Evolutionary conservation across 768 basidiomycete species (phyloP), one percentile per base, ranked within the genome.

Genomic region (Suillus tomentosus): DNA sequence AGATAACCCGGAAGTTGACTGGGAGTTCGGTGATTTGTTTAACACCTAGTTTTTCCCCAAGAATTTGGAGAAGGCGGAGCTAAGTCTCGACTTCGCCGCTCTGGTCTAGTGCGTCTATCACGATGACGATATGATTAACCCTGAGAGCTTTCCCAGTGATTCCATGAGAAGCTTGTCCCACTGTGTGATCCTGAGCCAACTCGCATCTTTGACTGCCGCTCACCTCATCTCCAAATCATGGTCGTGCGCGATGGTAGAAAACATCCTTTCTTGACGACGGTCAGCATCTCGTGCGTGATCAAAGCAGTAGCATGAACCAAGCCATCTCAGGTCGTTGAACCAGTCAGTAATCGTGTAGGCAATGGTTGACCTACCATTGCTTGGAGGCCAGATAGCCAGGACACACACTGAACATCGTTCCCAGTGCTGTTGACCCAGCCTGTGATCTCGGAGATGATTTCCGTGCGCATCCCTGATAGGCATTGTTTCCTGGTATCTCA

Each of bases 41-140:
- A 24, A 8, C 5, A 24, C 24, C 17, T 5, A 36, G 24, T 57
- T 50, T 34, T 3, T 36, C 42, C 3, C 51, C 17, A 42, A 66
- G 36, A 37, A 65, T 42, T 11, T 36, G 4, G 19, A 76, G 68
- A 48, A 73, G 62, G 8, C 14, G 36, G 11, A 45, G 24, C 15
- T 65, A 63, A 43, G 51, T 40, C n/a, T 31, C 40, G 4, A 37
- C 40, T 22, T 63, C 42, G 24, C 62, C 64, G 39, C 65, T 68
- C 48, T 66, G 67, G 43, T 70, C 68, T n/a, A 72, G 48, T 14
- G 62, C 73, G 36, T 75, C 74, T 50, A 74, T 68, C 57, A 75
- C 61, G 24, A 71, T 62, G 22, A 72, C 53, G 11, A 73, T 54
- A 68, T 17, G 27, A 17, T 47, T 34, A 37, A 34, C 51, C 65